Evolutionary conservation across 2,329 filamentous ascomycete genomes (phyloP).

Genomic region (Paraphoma chrysanthemicola): DNA sequence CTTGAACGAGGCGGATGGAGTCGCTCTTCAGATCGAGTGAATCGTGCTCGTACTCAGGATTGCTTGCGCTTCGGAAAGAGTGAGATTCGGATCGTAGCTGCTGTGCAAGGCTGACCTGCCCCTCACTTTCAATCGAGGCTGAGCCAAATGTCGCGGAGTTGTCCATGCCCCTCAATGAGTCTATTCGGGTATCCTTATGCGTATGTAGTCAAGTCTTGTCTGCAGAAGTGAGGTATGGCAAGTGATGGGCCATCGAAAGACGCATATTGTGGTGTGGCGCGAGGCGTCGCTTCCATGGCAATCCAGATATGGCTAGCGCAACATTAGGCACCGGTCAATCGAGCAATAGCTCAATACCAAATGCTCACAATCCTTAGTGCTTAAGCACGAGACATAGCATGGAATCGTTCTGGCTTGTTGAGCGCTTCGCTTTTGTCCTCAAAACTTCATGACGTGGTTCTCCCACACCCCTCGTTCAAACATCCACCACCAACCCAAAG

Average conservation of each 20-base stretch:
- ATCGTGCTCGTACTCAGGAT: neutral
- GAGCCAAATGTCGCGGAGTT: no score
- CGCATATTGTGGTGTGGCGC: neutral
- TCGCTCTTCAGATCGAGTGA: neutral
- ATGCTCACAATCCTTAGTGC: neutral
- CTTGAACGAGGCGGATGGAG: neutral
- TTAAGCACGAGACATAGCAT: neutral
- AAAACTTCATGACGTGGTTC: no score
- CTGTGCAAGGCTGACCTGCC: neutral
- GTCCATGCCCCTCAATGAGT: no score
- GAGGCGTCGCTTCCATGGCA: no score
- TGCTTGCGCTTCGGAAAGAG: neutral
- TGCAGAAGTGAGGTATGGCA: neutral
- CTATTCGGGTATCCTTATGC: no score
- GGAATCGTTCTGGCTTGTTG: neutral
- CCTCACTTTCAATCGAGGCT: neutral
- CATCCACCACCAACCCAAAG: no score
- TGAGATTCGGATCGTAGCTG: neutral
- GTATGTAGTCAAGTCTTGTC: no score
- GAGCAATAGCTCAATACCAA: neutral
- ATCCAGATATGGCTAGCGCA: neutral
- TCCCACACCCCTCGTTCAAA: no score
- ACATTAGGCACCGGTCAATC: neutral
- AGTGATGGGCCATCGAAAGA: neutral
- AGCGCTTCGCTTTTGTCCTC: neutral